A percentile compares a stretch with the other conserved stretches of the same genome.
These are phyloP conservation scores for Nyctanthes arbortristis DNA, from an alignment of 257 asterid species.

Conservation along the genomic window DNA sequence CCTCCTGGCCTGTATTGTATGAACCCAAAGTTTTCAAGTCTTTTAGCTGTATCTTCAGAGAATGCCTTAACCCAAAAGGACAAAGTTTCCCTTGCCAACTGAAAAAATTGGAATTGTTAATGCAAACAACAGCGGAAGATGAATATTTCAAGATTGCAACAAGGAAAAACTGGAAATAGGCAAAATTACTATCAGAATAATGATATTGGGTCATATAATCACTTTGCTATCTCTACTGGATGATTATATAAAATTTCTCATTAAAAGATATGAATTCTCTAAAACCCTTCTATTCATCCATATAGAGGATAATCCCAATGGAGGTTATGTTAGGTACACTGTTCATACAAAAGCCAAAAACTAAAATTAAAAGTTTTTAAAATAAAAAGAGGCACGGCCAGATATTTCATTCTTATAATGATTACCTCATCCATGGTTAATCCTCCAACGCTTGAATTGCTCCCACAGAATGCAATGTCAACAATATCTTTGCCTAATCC, in stretches of 20 bases:
- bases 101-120: slow-evolving; percentile 27
- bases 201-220: not conserved
- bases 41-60: slow-evolving; percentile 98
- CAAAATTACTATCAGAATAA: not conserved
- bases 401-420: slow-evolving; percentile 17
- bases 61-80: slow-evolving; percentile 98
- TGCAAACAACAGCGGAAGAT: not conserved
- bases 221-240: not conserved
- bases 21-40: slow-evolving; percentile 97
- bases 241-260: not conserved
- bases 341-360: slow-evolving; percentile 6
- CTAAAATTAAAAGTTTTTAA: too few relatives aligned
- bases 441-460: slow-evolving; percentile 89
- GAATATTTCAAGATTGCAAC: not conserved
- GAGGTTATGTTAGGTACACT: not conserved
- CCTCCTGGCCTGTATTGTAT: slow-evolving; percentile 99
- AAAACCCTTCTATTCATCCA: not conserved
- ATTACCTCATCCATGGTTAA: slow-evolving; percentile 93
- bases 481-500: slow-evolving; percentile 86
- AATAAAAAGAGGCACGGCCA: slow-evolving; percentile 7
- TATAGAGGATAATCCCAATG: not conserved
- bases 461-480: slow-evolving; percentile 88
- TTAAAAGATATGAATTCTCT: not conserved
- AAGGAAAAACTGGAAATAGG: not conserved
- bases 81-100: slow-evolving; percentile 93